Evolutionary conservation across 2,329 filamentous ascomycete genomes (phyloP).

Genomic region (Ophiocordyceps camponoti-saundersi): DNA sequence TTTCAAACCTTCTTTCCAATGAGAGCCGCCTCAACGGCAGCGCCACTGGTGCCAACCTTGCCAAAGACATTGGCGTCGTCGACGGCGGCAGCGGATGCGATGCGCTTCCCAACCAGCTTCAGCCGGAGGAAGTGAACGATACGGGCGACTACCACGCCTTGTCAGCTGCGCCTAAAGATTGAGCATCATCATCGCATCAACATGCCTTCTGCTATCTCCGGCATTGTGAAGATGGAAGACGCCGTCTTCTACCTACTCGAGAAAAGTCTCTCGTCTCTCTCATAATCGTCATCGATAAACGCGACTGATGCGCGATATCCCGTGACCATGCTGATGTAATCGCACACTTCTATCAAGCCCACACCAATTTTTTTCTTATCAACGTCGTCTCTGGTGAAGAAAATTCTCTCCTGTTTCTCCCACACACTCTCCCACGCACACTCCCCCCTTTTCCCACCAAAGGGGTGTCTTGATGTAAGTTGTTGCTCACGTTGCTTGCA

Average conservation of each 20-base stretch:
- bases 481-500: background rate
- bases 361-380: background rate
- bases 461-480: background rate
- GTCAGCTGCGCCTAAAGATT: background rate
- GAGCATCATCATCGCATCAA: background rate
- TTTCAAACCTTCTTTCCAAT: conserved; percentile 45
- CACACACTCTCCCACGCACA: background rate
- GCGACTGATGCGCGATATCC: conserved; percentile 12
- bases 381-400: conserved; percentile 1
- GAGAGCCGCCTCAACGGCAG: conserved; percentile 57
- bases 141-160: conserved; percentile 44
- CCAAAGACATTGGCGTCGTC: conserved; percentile 80
- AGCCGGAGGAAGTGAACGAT: conserved; percentile 73
- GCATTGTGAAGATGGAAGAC: conserved; percentile 23
- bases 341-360: background rate
- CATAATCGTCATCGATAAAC: conserved; percentile 1
- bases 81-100: conserved; percentile 51
- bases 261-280: background rate
- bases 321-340: conserved; percentile 7
- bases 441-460: background rate
- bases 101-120: conserved; percentile 68
- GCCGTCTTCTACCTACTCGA: background rate
- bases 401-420: background rate
- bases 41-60: conserved; percentile 68
- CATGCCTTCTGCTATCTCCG: conserved; percentile 44